A percentile compares a stretch with the other conserved stretches of the same genome.
These are phyloP conservation scores for Boletus sp. DNA, from an alignment of 768 basidiomycete genomes.

Conservation along the genomic window DNA sequence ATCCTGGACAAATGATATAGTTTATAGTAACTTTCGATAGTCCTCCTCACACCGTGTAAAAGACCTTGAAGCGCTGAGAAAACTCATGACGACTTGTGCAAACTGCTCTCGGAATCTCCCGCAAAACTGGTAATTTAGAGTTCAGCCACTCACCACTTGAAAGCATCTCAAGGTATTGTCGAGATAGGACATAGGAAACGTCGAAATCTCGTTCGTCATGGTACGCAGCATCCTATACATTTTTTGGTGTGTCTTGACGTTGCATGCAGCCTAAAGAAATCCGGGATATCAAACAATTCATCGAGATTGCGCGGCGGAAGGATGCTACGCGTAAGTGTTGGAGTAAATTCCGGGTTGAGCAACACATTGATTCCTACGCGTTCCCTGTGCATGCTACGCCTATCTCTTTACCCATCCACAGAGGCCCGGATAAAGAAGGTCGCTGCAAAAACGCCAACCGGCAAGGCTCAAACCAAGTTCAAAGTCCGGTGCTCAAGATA, in stretches of 20 bases:
- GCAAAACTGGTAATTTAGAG: slow-evolving; percentile 30
- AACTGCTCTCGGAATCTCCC: slow-evolving; percentile 19
- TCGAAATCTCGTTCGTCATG: slow-evolving; percentile 23
- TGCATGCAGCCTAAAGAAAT: slow-evolving; percentile 87
- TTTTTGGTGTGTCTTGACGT: not conserved
- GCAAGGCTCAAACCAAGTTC: slow-evolving; percentile 91
- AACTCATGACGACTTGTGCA: not conserved
- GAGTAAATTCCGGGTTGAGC: not conserved
- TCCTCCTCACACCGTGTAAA: too few relatives aligned
- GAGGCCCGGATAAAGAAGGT: slow-evolving; percentile 99
- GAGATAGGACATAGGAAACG: slow-evolving; percentile 2
- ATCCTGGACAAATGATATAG: not conserved
- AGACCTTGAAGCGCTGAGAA: too few relatives aligned
- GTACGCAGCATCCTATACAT: slow-evolving; percentile 11
- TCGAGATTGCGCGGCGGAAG: slow-evolving; percentile 95
- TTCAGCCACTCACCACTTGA: slow-evolving; percentile 29
- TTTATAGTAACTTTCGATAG: not conserved
- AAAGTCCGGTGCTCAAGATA: slow-evolving; percentile 97
- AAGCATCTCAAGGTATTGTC: not conserved
- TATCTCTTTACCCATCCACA: slow-evolving; percentile 31
- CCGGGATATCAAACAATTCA: slow-evolving; percentile 97
- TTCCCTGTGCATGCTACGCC: not conserved
- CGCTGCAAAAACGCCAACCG: slow-evolving; percentile 58
- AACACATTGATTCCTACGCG: not conserved
- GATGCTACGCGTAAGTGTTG: slow-evolving; percentile 85